Percentiles rank a stretch among this genome's conserved stretches.
Conservation (phyloP, 139 green algal genomes). For the Pseudopediastrum boryanum region DNA sequence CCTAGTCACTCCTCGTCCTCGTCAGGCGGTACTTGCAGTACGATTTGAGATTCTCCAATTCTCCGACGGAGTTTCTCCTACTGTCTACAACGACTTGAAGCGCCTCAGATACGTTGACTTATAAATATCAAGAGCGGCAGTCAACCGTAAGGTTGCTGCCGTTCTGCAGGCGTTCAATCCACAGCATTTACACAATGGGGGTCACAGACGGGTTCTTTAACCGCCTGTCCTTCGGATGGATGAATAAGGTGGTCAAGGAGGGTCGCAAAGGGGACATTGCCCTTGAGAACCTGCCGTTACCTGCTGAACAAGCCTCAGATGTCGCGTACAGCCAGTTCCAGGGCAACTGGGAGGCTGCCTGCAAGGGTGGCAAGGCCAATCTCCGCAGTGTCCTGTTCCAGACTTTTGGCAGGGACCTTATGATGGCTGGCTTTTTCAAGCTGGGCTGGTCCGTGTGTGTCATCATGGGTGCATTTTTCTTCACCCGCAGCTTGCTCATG, state of each 20-base stretch:
- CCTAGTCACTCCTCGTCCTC: too few species aligned
- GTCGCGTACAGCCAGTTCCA: conserved; percentile 39
- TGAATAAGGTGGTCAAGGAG: conserved; percentile 36
- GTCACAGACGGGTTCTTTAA: conserved; percentile 18
- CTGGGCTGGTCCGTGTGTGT: conserved; percentile 45
- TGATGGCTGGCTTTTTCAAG: conserved; percentile 49
- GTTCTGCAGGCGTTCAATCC: too few species aligned
- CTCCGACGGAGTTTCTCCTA: too few species aligned
- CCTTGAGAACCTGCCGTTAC: conserved; percentile 61
- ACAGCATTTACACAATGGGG: too few species aligned
- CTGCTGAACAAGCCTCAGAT: conserved; percentile 47
- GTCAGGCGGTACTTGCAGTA: too few species aligned
- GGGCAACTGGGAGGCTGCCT: conserved; percentile 39
- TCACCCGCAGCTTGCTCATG: conserved; percentile 65
- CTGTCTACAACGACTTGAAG: too few species aligned
- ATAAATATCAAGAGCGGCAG: too few species aligned
- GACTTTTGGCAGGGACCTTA: conserved; percentile 39
- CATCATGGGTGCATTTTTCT: conserved; percentile 67
- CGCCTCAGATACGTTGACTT: too few species aligned
- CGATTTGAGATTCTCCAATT: too few species aligned
- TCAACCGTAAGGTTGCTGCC: too few species aligned
- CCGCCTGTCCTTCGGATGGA: conserved; percentile 37
- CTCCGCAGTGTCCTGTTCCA: conserved; percentile 43
- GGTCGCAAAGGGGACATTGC: conserved; percentile 41
- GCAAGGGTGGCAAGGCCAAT: conserved; percentile 22